These are phyloP conservation scores for Aspergillus japonicus DNA, from an alignment of 2,329 filamentous ascomycete genomes.

Conservation along the genomic window DNA sequence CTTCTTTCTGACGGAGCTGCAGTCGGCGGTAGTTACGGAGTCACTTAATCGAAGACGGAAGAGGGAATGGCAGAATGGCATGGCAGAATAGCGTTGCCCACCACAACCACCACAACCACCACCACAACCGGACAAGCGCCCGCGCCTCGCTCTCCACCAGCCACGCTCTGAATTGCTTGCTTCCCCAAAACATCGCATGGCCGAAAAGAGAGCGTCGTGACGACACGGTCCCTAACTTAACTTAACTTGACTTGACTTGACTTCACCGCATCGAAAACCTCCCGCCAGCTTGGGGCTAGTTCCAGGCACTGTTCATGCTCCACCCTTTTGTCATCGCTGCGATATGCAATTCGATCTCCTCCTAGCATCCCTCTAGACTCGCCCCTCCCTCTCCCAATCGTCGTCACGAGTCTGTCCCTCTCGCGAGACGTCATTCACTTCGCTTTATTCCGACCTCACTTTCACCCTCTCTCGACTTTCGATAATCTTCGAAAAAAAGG, in stretches of 20 bases:
- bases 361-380: slow-evolving; percentile 19
- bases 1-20: no score
- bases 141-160: slow-evolving; percentile 22
- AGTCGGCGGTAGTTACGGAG: no score
- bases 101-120: slow-evolving; percentile 24
- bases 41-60: background rate
- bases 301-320: slow-evolving; percentile 7
- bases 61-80: no score
- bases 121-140: slow-evolving; percentile 29
- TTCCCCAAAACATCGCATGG: slow-evolving; percentile 26
- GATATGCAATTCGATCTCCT: slow-evolving; percentile 25
- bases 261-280: background rate
- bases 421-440: slow-evolving; percentile 21
- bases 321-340: slow-evolving; percentile 11
- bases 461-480: slow-evolving; percentile 6
- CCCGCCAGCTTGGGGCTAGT: slow-evolving; percentile 1
- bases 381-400: slow-evolving; percentile 2
- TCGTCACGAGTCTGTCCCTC: slow-evolving; percentile 22
- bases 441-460: slow-evolving; percentile 7
- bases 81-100: slow-evolving; percentile 28
- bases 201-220: slow-evolving; percentile 11
- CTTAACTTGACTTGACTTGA: slow-evolving; percentile 5
- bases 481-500: background rate
- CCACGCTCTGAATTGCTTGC: slow-evolving; percentile 16
- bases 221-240: slow-evolving; percentile 10